A percentile compares a stretch with the other conserved stretches of the same genome.
These are phyloP conservation scores for Microbotryum silenes-acaulis DNA, from an alignment of 1,284 basidiomycete genomes.

Conservation along the genomic window DNA sequence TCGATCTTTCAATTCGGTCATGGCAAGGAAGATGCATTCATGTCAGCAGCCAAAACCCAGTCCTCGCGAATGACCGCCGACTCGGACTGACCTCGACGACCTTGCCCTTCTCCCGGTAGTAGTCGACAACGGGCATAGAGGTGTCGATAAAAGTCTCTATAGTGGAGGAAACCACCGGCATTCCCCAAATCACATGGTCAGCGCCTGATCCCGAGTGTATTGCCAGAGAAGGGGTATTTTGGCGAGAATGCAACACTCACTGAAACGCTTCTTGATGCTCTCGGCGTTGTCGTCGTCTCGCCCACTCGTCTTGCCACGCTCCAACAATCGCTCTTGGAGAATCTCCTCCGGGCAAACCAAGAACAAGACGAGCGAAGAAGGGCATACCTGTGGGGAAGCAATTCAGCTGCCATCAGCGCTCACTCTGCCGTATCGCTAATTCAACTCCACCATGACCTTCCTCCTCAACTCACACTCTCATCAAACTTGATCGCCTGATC, in stretches of 20 bases:
- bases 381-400: conserved; percentile 56
- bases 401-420: neutral
- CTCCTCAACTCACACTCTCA: conserved; percentile 54
- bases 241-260: conserved; percentile 46
- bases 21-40: neutral
- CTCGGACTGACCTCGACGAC: conserved; percentile 63
- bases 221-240: neutral
- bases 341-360: conserved; percentile 83
- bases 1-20: conserved; percentile 54
- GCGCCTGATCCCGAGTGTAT: neutral
- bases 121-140: conserved; percentile 92
- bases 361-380: conserved; percentile 73
- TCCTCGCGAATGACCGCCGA: neutral
- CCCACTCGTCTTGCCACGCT: conserved; percentile 88
- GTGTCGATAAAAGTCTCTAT: conserved; percentile 81
- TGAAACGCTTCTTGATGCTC: conserved; percentile 93
- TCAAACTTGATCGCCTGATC: conserved; percentile 95
- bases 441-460: neutral
- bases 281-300: conserved; percentile 93
- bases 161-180: conserved; percentile 6
- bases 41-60: neutral
- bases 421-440: neutral
- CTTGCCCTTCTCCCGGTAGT: conserved; percentile 64
- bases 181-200: neutral
- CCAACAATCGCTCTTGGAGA: conserved; percentile 76